These are phyloP conservation scores for Urtica urens DNA, from an alignment of 306 rosid genomes.

Conservation along the genomic window DNA sequence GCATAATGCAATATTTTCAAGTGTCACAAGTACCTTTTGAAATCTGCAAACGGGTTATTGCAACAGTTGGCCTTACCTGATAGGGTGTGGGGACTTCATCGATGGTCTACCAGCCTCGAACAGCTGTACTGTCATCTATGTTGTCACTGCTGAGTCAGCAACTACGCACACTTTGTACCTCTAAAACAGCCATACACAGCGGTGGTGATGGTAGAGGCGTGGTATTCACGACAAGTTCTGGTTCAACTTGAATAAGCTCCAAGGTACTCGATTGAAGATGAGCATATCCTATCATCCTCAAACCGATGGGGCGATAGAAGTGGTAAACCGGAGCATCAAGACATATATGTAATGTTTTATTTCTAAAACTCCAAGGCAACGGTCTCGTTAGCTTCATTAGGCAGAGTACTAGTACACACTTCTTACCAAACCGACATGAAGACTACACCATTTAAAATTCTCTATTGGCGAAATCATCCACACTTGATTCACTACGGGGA, in stretches of 20 bases:
- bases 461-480: no score
- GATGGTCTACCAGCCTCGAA: not conserved
- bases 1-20: no score
- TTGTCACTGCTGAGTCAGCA: not conserved
- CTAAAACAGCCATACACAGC: not conserved
- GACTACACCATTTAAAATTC: no score
- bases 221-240: not conserved
- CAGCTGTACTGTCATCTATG: not conserved
- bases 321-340: not conserved
- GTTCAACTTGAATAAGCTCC: not conserved
- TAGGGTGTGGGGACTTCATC: not conserved
- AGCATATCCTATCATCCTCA: not conserved
- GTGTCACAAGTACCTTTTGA: not conserved
- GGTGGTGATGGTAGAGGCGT: not conserved
- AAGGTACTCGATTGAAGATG: not conserved
- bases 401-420: not conserved
- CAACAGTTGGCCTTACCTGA: not conserved
- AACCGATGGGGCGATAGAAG: not conserved
- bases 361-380: not conserved
- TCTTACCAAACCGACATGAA: not conserved
- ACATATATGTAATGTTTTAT: not conserved
- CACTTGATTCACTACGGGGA: no score
- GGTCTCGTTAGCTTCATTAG: not conserved
- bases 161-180: not conserved
- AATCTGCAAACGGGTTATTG: not conserved